Base-by-base conservation (phyloP, 345 rosid species). In the Populus pruinosa region DNA sequence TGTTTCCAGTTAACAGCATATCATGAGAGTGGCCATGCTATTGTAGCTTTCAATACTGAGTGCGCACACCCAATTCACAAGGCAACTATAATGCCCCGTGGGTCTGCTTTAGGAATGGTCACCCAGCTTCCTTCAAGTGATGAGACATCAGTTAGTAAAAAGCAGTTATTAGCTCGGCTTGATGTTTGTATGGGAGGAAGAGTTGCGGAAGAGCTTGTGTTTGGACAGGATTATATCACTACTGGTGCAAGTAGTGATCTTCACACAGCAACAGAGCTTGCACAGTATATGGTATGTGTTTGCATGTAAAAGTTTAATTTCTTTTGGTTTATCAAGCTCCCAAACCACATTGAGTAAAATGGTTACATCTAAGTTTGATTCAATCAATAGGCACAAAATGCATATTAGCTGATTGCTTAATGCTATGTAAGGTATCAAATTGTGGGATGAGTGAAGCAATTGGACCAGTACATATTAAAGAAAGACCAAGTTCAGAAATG, bases 181-280 rank as follows among this genome's bases (percentile, higher is more conserved):
- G 99, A 96, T 89, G 97, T 96, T 77, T 96, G 99, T 77, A 96
- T 96, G 98, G 98, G 99, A 69, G 99, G 99, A 83, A 90, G 99
- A 89, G 99, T 89, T 63, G 99, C 99, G 5, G 99, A 96, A 83
- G 99, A 96, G 86, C 97, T 96, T 76, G 89, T 93, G 74, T 96
- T 96, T 83, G 99, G 99, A 61, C 88, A 71, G 73, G 99, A 96
- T 83, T 81, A 89, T 74, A 76, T 96, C 79, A 96, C 99, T 53
- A 96, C 98, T 39, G 99, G 98, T 69, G 99, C 99, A 11, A 96
- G 97, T 82, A 92, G 97, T 66, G 99, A 96, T 88, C 94, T 96
- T 53, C 82, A 86, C 39, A 88, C 92, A 10, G 99, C 99, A 72
- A 96, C 99, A 8, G 97, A 93, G 82, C 92, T 96, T 83, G 99